These are phyloP conservation scores for Lasiodiplodia sp. DNA, from an alignment of 2,329 filamentous ascomycete species.

Conservation along the genomic window DNA sequence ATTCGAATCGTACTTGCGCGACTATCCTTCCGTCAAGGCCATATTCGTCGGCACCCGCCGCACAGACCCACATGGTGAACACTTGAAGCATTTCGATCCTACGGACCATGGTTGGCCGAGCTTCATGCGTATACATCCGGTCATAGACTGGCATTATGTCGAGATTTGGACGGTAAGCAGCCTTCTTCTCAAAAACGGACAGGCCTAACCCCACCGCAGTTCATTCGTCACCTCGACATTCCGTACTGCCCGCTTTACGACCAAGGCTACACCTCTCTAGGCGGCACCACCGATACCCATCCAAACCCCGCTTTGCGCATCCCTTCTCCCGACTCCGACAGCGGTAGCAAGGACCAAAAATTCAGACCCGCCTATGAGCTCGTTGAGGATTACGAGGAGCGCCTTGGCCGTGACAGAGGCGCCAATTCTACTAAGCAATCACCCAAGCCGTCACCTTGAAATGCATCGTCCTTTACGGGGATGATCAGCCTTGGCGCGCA, in stretches of 20 bases:
- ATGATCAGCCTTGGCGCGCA: neutral
- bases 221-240: constrained; percentile 79
- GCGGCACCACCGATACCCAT: constrained; percentile 85
- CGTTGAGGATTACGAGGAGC: constrained; percentile 50
- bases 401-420: constrained; percentile 45
- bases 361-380: constrained; percentile 51
- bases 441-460: constrained; percentile 7
- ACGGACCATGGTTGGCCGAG: constrained; percentile 90
- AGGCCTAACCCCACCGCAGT: constrained; percentile 44
- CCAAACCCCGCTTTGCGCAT: constrained; percentile 74
- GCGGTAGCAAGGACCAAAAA: constrained; percentile 33
- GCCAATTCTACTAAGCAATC: neutral
- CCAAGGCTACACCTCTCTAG: constrained; percentile 88
- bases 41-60: constrained; percentile 88
- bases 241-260: constrained; percentile 91
- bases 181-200: neutral
- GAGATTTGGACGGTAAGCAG: constrained; percentile 78
- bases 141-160: constrained; percentile 96
- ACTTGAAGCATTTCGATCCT: constrained; percentile 80
- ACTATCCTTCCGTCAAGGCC: constrained; percentile 71
- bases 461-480: neutral
- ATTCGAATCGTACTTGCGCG: constrained; percentile 77
- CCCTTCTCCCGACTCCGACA: constrained; percentile 33
- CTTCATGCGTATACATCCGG: constrained; percentile 92
- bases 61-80: constrained; percentile 88